These are phyloP conservation scores for Astrocystis sublimbata DNA, from an alignment of 495 filamentous ascomycete genomes.

Conservation along the genomic window DNA sequence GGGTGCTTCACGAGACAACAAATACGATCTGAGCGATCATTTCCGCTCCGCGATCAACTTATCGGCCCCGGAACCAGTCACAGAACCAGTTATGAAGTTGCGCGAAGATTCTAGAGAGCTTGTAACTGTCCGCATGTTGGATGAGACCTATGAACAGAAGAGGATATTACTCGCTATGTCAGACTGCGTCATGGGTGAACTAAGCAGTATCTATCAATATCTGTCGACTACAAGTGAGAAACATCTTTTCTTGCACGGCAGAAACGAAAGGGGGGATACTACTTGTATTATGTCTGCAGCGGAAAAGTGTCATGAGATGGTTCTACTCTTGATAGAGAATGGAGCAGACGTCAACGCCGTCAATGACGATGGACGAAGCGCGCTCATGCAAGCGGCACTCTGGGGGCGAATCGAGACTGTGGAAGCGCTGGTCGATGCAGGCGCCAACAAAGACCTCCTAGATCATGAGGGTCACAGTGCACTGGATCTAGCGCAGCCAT, in stretches of 20 bases:
- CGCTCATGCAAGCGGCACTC: slow-evolving; percentile 14
- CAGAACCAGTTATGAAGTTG: background rate
- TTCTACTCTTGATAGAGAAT: background rate
- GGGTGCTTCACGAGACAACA: background rate
- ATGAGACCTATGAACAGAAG: background rate
- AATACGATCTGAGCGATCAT: background rate
- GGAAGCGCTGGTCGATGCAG: slow-evolving; percentile 2
- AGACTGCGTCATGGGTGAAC: background rate
- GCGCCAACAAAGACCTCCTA: slow-evolving; percentile 18
- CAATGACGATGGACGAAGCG: slow-evolving; percentile 5
- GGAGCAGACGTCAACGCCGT: background rate
- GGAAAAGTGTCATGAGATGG: slow-evolving; percentile 2
- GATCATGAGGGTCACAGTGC: background rate
- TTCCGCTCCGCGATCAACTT: background rate
- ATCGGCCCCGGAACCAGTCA: background rate
- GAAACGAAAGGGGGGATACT: background rate
- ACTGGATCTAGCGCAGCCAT: background rate
- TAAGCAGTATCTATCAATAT: background rate
- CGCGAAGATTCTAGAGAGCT: background rate
- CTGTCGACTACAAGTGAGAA: background rate
- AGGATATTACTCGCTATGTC: background rate
- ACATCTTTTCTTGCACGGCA: background rate
- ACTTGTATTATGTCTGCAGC: background rate
- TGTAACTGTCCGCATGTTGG: background rate
- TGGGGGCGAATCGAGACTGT: slow-evolving; percentile 13